Base-by-base conservation (phyloP, 495 filamentous ascomycete genomes). In the Apodospora peruviana region DNA sequence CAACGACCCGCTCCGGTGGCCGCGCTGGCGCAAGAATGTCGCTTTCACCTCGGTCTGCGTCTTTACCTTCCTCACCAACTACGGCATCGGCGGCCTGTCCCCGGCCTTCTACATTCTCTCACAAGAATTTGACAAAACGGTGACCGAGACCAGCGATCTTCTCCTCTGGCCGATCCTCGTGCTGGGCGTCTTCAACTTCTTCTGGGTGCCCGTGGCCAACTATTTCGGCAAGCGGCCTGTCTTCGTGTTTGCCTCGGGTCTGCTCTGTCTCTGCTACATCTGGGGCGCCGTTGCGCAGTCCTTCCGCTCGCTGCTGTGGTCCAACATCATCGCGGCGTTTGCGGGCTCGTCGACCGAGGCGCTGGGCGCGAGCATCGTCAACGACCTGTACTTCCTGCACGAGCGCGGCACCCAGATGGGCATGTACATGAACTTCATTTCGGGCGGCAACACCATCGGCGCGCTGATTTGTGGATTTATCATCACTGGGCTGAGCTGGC, bases 171-270 rank as follows among this genome's bases (percentile, higher is more conserved):
- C 63, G 1, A 57, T 66, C 39, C 50, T 66, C 11, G 59, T 64
- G 1, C 55, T 66, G n/a, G 63, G 63, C n/a, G 41, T 64, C 5
- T 68, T 61, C 42, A 78, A 74, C 51, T 67, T 82, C 45, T 49
- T 81, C 24, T 80, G 78, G 73, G 75, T 81, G 51, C 79, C 79
- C 5, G 25, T 82, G 1, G 69, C 73, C 40, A 70, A 74, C 58
- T 79, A 77, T 55, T 75, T 74, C 41, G 79, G 79, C 19, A 70
- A 78, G 25, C 68, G 79, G 19, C 74, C 78, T 0, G 64, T 80
- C 2, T 82, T 79, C 39, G 59, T 80, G 22, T 44, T 68, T 17
- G 53, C 59, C 5, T 65, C 59, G 5, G 55, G 59, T 4, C 45
- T 76, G 27, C 60, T 64, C 14, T 60, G 66, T 22, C 62, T 56